These are phyloP conservation scores for Chrysoporthe austroafricana DNA, from an alignment of 2,329 filamentous ascomycete genomes.

Conservation along the genomic window DNA sequence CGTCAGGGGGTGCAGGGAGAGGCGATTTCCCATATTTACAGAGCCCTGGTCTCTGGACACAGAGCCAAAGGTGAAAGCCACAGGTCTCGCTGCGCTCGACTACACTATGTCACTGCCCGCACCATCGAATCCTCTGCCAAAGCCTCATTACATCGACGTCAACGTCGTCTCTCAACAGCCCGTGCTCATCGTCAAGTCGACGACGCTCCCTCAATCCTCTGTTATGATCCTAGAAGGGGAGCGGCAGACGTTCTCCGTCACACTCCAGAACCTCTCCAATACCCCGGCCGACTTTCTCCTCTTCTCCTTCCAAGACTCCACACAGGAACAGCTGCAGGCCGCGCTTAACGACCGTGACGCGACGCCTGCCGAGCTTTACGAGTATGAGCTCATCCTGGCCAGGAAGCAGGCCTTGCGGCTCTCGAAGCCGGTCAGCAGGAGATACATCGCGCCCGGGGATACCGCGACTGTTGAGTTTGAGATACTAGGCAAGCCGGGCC, in stretches of 20 bases:
- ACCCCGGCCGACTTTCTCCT: conserved; percentile 82
- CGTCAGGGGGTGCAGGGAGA: conserved; percentile 79
- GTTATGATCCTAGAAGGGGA: conserved; percentile 95
- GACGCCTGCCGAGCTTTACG: conserved; percentile 78
- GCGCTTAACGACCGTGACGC: conserved; percentile 78
- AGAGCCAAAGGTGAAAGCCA: conserved; percentile 75
- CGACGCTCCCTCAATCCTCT: conserved; percentile 79
- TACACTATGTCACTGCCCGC: conserved; percentile 45
- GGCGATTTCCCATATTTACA: conserved; percentile 81
- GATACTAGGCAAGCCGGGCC: conserved; percentile 81
- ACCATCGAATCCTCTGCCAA: conserved; percentile 43
- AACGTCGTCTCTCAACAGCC: conserved; percentile 83
- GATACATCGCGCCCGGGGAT: conserved; percentile 68
- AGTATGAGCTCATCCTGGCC: conserved; percentile 79
- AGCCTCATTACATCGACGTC: conserved; percentile 59
- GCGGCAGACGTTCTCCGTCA: conserved; percentile 74
- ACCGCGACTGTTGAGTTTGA: conserved; percentile 79
- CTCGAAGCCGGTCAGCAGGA: conserved; percentile 54
- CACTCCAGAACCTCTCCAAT: conserved; percentile 76
- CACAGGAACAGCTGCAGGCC: conserved; percentile 74
- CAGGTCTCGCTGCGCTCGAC: conserved; percentile 65
- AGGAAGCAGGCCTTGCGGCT: conserved; percentile 71
- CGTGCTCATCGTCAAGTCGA: conserved; percentile 72
- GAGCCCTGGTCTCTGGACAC: conserved; percentile 74
- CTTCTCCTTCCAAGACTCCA: conserved; percentile 89